Conservation (phyloP, 2,329 filamentous ascomycete genomes). For the Fusarium sp. region DNA sequence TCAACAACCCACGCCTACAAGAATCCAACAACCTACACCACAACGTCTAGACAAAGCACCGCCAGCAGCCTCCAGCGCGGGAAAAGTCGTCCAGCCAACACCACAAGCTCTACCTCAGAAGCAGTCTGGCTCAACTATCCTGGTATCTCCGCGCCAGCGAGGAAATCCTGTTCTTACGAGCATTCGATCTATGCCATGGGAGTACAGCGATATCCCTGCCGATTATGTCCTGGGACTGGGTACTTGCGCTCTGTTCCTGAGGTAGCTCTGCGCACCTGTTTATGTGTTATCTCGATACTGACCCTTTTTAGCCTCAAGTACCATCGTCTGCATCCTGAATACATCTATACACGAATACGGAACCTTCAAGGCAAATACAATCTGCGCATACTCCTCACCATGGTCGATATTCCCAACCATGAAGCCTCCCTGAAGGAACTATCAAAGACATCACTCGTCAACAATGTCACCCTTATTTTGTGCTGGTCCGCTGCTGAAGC, state of each 20-base stretch:
- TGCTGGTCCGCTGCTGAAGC: conserved; percentile 97
- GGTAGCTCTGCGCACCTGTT: conserved; percentile 43
- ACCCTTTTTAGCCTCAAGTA: conserved; percentile 79
- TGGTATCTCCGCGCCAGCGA: conserved; percentile 92
- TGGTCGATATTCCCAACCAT: conserved; percentile 96
- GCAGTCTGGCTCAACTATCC: conserved; percentile 77
- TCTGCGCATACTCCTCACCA: conserved; percentile 84
- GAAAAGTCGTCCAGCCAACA: conserved; percentile 83
- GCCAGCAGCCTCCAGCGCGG: conserved; percentile 51
- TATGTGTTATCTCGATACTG: not conserved
- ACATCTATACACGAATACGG: conserved; percentile 93
- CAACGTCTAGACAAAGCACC: conserved; percentile 66
- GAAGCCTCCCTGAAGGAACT: conserved; percentile 90
- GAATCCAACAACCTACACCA: conserved; percentile 60
- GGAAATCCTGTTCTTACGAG: conserved; percentile 91
- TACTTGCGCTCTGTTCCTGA: conserved; percentile 91
- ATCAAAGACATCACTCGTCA: conserved; percentile 90
- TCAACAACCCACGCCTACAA: conserved; percentile 56
- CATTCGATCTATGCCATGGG: conserved; percentile 87
- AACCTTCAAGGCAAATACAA: conserved; percentile 86
- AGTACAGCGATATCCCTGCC: conserved; percentile 95
- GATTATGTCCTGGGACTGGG: conserved; percentile 91
- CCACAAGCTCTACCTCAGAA: conserved; percentile 82
- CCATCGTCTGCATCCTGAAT: conserved; percentile 95
- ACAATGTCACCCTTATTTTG: conserved; percentile 90